phyloP scores from a whole-genome alignment of 306 rosid species.

The Fagus sylvatica region DNA sequence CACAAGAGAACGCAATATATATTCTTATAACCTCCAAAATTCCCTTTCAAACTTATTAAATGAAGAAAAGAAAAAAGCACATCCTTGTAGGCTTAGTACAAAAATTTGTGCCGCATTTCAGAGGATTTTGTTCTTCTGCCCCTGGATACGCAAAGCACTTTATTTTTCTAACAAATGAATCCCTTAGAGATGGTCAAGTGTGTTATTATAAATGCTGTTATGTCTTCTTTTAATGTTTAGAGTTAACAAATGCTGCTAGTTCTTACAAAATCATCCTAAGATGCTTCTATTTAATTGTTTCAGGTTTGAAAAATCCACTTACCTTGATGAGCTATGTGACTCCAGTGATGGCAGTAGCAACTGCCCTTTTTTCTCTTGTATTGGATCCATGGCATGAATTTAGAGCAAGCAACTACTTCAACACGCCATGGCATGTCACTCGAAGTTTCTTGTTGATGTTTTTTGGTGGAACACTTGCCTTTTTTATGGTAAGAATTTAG shows the following conservation, averaged over 20 bases:
- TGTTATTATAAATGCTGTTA: neutral
- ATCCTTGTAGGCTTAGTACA: neutral
- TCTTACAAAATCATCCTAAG: slow-evolving; percentile 12
- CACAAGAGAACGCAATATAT: neutral
- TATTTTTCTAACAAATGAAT: neutral
- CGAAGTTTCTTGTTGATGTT: slow-evolving; percentile 87
- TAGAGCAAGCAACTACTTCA: slow-evolving; percentile 61
- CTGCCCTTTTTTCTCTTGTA: slow-evolving; percentile 71
- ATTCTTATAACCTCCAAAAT: neutral
- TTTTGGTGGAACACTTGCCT: slow-evolving; percentile 89
- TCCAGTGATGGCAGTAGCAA: slow-evolving; percentile 86
- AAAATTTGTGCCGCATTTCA: neutral
- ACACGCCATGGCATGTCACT: slow-evolving; percentile 67
- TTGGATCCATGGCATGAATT: slow-evolving; percentile 93
- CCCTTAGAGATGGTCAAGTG: neutral
- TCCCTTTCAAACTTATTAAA: neutral
- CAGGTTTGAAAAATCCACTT: slow-evolving; percentile 94
- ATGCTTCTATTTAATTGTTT: slow-evolving; percentile 29
- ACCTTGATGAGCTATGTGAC: slow-evolving; percentile 90
- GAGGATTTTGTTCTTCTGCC: neutral
- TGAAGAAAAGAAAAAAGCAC: neutral
- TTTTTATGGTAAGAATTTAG: slow-evolving; percentile 69
- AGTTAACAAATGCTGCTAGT: slow-evolving; percentile 7
- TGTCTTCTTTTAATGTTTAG: slow-evolving; percentile 3
- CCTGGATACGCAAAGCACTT: neutral